Conservation (phyloP, 164 flowering plant species). For the Vitis amurensis region DNA sequence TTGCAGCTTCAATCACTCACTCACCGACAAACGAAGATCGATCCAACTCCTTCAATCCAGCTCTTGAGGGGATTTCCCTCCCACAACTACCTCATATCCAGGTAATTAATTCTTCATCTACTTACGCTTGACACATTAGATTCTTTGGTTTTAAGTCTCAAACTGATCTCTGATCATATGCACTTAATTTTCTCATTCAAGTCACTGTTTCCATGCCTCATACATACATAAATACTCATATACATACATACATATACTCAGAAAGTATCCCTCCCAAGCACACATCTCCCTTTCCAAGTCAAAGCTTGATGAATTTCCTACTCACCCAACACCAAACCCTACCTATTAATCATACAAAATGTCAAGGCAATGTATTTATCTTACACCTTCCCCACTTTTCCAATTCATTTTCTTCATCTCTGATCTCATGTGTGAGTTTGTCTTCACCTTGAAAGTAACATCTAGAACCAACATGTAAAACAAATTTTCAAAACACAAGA, state of each 20-base stretch:
- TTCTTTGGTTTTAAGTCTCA: neutral
- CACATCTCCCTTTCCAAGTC: neutral
- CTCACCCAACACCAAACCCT: neutral
- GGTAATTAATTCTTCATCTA: slow-evolving; percentile 1
- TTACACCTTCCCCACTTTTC: neutral
- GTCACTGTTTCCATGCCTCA: too few species aligned
- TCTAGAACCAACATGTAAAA: neutral
- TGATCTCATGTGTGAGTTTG: neutral
- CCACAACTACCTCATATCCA: neutral
- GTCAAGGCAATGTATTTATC: too few species aligned
- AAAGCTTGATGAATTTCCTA: neutral
- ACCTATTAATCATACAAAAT: neutral
- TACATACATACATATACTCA: too few species aligned
- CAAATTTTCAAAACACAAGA: neutral
- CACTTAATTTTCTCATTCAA: too few species aligned
- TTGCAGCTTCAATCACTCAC: slow-evolving; percentile 69
- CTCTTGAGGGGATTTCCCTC: neutral
- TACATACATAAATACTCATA: too few species aligned
- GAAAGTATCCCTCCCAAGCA: neutral
- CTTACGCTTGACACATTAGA: neutral
- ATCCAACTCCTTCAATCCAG: neutral
- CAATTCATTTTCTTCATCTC: neutral
- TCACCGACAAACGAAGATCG: slow-evolving; percentile 30
- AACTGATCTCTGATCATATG: too few species aligned
- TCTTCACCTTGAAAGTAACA: neutral